phyloP scores from a whole-genome alignment of 2,329 filamentous ascomycete genomes.

The Magnaporthiopsis poae region DNA sequence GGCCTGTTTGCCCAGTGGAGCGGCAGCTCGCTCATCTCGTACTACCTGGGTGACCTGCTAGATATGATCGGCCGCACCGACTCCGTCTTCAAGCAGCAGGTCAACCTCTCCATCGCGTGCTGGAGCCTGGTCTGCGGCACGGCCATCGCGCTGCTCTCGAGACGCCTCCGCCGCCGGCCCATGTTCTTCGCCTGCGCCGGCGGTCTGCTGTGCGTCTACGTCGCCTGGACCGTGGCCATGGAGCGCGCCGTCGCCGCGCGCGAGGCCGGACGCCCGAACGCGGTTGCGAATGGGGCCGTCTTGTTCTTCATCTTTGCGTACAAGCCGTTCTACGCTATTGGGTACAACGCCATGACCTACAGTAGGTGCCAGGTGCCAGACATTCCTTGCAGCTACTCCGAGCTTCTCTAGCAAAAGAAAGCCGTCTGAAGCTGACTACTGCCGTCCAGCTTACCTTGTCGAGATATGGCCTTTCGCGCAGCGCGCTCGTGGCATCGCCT shows the following conservation, averaged over 20 bases:
- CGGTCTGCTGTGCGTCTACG: slow-evolving; percentile 39
- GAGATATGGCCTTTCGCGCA: slow-evolving; percentile 23
- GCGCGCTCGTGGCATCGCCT: slow-evolving; percentile 22
- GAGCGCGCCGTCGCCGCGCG: neutral
- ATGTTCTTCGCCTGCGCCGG: slow-evolving; percentile 39
- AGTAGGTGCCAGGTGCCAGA: slow-evolving; percentile 27
- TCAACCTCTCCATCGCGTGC: slow-evolving; percentile 37
- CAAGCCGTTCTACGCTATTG: slow-evolving; percentile 51
- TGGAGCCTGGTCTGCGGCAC: slow-evolving; percentile 37
- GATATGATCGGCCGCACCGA: slow-evolving; percentile 35
- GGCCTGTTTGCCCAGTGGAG: slow-evolving; percentile 46
- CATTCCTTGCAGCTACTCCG: too few relatives aligned
- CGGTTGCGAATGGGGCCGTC: neutral
- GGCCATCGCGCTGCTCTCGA: slow-evolving; percentile 31
- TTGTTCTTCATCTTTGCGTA: slow-evolving; percentile 54
- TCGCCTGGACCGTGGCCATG: slow-evolving; percentile 30
- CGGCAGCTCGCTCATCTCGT: slow-evolving; percentile 40
- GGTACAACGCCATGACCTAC: slow-evolving; percentile 58
- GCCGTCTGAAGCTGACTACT: slow-evolving; percentile 8
- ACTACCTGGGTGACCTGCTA: slow-evolving; percentile 39
- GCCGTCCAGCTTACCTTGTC: slow-evolving; percentile 21
- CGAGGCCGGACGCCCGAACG: neutral
- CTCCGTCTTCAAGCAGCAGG: slow-evolving; percentile 28
- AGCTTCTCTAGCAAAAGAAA: too few relatives aligned
- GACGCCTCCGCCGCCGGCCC: slow-evolving; percentile 33